These are phyloP conservation scores for Phytopythium helicoides DNA, from an alignment of 352 stramenopile genomes.

Conservation along the genomic window DNA sequence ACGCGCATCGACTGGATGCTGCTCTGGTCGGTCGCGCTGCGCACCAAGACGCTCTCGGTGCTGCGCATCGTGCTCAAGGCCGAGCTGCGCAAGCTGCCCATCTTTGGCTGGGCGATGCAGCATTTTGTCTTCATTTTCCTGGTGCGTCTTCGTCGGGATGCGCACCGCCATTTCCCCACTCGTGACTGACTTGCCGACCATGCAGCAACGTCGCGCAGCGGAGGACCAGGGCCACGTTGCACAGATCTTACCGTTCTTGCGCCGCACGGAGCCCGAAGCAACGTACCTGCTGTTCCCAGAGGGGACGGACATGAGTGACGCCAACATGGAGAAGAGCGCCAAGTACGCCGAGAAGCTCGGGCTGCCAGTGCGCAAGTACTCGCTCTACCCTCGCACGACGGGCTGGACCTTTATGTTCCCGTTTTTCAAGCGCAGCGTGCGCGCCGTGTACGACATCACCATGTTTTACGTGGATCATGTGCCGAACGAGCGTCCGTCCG, in stretches of 20 bases:
- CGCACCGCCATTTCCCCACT: no score
- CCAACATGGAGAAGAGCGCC: conserved; percentile 61
- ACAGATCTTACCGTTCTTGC: conserved; percentile 57
- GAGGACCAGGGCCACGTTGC: conserved; percentile 58
- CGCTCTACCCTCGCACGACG: conserved; percentile 74
- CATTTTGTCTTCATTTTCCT: conserved; percentile 86
- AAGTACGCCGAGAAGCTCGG: conserved; percentile 54
- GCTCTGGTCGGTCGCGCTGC: conserved; percentile 65
- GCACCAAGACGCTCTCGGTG: conserved; percentile 43
- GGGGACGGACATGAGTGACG: conserved; percentile 70
- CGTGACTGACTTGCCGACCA: background rate
- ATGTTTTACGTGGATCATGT: conserved; percentile 80
- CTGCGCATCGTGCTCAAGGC: conserved; percentile 80
- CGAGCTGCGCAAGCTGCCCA: conserved; percentile 60
- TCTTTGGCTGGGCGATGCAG: conserved; percentile 88
- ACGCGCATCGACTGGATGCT: conserved; percentile 88
- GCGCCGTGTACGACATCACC: conserved; percentile 78
- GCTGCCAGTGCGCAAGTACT: conserved; percentile 45
- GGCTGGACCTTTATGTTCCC: conserved; percentile 79
- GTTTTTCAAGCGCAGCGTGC: conserved; percentile 46
- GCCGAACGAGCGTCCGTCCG: conserved; percentile 59
- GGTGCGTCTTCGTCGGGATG: conserved; percentile 18
- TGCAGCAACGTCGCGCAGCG: conserved; percentile 54
- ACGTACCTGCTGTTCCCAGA: conserved; percentile 83
- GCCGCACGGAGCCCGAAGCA: conserved; percentile 37